Base-by-base conservation (phyloP, 2,329 filamentous ascomycete species). In the Alternaria consortialis region DNA sequence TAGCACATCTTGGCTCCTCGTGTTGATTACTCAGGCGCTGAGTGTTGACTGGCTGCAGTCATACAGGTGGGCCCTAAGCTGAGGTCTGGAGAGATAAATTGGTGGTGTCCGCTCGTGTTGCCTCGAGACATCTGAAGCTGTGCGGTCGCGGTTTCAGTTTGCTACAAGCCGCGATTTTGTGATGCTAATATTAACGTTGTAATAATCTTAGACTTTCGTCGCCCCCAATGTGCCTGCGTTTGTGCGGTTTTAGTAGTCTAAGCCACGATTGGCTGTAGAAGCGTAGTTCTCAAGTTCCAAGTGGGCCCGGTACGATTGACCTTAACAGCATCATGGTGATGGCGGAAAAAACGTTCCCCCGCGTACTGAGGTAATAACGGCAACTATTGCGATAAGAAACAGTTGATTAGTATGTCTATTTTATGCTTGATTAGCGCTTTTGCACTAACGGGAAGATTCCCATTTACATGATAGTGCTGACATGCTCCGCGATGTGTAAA, bases 1-100 rank as follows among this genome's bases (percentile, higher is more conserved):
- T 62, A 43, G 17, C 31, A 27, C 25, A 43, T 54, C 48, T 48
- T 60, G 55, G 31, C 37, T 23, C 34, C 12, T 42, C 44, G 61
- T 48, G 34, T 48, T 39, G 53, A 56, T 36, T 54, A 36, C 27
- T 40, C 50, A 27, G 20, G 29, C 39, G 46, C 48, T 15, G 53
- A 43, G 34, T 55, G 50, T 60, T 44, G 52, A 60, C 31, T 50
- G 46, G 46, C 32, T 27, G 15, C 7, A 50, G 25, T 6, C 46
- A 27, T 7, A 7, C 3, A 5, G 13, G 20, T 27, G 37, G 46
- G 31, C 31, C 17, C 12, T 13, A n/a, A 48, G 46, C 46, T 50
- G 31, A 36, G 7, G 15, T 9, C 15, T 1, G 9, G 20, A 37
- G 13, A 23, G 13, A 5, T 36, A 12, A n/a, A 50, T 25, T 5